These are phyloP conservation scores for Aspergillus proliferans DNA, from an alignment of 2,329 filamentous ascomycete species.

Conservation along the genomic window DNA sequence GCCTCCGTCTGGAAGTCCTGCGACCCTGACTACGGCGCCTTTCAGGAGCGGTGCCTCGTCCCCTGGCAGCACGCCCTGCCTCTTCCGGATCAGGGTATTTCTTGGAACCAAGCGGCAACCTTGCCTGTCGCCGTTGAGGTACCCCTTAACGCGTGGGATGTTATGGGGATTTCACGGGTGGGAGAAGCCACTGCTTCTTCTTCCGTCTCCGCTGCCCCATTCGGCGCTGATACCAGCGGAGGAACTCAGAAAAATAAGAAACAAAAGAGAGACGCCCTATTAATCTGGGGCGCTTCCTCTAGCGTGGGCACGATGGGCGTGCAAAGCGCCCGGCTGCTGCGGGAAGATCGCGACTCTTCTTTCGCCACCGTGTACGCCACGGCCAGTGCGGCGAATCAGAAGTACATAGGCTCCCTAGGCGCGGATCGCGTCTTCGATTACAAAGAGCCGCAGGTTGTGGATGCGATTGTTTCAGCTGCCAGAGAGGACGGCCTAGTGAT, in stretches of 20 bases:
- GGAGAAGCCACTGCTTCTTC: conserved; percentile 8
- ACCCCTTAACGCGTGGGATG: conserved; percentile 36
- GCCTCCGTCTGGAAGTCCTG: conserved; percentile 39
- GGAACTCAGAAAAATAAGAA: not conserved
- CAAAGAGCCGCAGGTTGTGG: conserved; percentile 19
- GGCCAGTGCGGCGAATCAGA: conserved; percentile 27
- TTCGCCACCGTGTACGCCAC: conserved; percentile 40
- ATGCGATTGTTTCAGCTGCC: conserved; percentile 31
- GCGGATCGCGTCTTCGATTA: conserved; percentile 41
- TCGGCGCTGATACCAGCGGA: not conserved
- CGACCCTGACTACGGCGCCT: conserved; percentile 43
- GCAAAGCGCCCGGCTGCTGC: conserved; percentile 33
- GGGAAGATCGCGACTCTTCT: conserved; percentile 25
- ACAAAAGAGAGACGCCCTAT: conserved; percentile 26
- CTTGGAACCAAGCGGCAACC: conserved; percentile 38
- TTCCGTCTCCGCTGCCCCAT: not conserved
- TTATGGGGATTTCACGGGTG: conserved; percentile 26
- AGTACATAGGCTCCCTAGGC: conserved; percentile 26
- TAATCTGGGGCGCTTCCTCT: conserved; percentile 44
- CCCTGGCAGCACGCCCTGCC: conserved; percentile 37
- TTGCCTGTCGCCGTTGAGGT: conserved; percentile 36
- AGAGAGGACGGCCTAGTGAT: conserved; percentile 33
- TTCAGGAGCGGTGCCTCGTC: conserved; percentile 41
- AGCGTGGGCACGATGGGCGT: conserved; percentile 44
- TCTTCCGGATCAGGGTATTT: conserved; percentile 27